Base-by-base conservation (phyloP, 2,329 filamentous ascomycete species). In the Fusarium austroafricanum region DNA sequence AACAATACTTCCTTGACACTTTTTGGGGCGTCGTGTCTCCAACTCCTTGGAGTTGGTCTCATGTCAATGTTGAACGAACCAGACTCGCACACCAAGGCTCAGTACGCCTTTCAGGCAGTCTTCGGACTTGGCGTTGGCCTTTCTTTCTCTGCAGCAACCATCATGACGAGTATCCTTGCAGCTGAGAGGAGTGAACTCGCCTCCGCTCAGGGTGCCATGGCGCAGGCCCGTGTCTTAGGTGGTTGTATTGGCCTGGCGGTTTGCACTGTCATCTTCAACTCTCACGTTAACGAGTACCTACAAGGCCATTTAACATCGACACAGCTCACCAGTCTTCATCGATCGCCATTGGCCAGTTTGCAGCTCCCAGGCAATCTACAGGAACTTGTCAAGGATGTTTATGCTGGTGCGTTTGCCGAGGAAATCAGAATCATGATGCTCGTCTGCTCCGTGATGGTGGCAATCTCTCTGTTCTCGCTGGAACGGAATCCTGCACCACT, bases 41-140 rank as follows among this genome's bases (percentile, higher is more conserved):
- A 89, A 69, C 75, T 87, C 0, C 66, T 88, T 8, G 86, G 86
- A 0, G 76, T 84, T 10, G 81, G 83, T 2, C 75, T 88, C 2
- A 81, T 89, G 70, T 81, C 83, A 1, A 84, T 78, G 9, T 73
- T 85, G 6, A 73, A 72, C 12, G 75, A 65, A 29, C 73, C 73
- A 11, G 65, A 75, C 38, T 70, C 78, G 3, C 75, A 76, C 5
- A 75, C 77, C 29, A 79, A 76, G 9, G 77, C 80, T 1, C 81
- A 86, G 53, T 88, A 88, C 61, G 85, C 81, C 4, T 89, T 83
- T 66, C 83, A 88, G 56, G 80, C 83, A 21, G 79, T 89, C 10
- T 84, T 89, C 29, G 87, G 87, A 2, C 75, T 89, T 1, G 87
- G 87, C 0, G 85, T 89, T 17, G 87, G 87, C 1, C 79, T 89